Conservation (phyloP, 768 basidiomycete species). For the Hemileccinum rubropunctum region DNA sequence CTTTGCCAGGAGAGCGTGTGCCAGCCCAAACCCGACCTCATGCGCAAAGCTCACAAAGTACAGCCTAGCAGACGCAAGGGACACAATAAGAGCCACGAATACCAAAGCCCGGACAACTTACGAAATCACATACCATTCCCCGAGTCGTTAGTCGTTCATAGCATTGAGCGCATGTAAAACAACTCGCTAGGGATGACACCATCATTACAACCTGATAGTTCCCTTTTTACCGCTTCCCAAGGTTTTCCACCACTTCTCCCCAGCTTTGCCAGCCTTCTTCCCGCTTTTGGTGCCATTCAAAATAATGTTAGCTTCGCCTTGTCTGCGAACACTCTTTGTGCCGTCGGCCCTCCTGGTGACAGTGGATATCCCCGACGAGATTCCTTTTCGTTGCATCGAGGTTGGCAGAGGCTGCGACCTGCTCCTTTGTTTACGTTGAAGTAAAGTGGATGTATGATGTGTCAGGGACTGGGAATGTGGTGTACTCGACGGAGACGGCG, state of each 20-base stretch:
- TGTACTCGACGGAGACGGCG: background rate
- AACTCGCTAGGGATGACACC: too few relatives aligned
- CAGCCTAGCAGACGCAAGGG: too few relatives aligned
- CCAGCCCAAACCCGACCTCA: too few relatives aligned
- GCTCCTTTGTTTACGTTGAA: background rate
- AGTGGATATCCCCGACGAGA: constrained; percentile 62
- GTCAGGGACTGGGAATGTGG: background rate
- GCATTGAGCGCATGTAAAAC: too few relatives aligned
- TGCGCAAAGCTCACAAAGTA: too few relatives aligned
- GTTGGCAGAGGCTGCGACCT: background rate
- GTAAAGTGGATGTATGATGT: background rate
- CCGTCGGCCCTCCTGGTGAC: constrained; percentile 36
- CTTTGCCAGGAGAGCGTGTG: too few relatives aligned
- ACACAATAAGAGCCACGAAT: too few relatives aligned
- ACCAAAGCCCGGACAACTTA: too few relatives aligned
- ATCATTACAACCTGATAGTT: background rate
- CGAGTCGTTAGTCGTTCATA: too few relatives aligned
- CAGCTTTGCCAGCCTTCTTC: background rate
- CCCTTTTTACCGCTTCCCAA: constrained; percentile 24
- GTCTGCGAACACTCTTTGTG: constrained; percentile 9
- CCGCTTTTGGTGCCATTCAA: background rate
- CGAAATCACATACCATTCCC: too few relatives aligned
- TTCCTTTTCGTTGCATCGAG: constrained; percentile 41
- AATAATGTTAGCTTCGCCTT: constrained; percentile 3
- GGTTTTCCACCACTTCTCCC: constrained; percentile 47